Evolutionary conservation across 768 basidiomycete genomes (phyloP).

Genomic region (Rhizopogon salebrosus): DNA sequence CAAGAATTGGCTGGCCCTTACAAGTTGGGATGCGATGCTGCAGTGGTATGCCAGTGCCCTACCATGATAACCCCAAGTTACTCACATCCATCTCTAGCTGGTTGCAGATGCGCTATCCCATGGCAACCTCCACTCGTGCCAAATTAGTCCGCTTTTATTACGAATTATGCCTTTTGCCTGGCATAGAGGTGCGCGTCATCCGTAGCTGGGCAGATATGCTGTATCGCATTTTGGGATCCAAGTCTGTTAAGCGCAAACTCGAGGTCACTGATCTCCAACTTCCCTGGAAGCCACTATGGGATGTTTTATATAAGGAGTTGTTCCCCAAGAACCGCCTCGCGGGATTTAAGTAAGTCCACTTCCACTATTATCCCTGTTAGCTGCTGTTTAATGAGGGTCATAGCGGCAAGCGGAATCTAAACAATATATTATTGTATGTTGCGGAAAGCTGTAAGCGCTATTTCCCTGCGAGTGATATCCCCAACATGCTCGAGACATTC

Average conservation of each 20-base stretch:
- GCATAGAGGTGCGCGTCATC: conserved; percentile 64
- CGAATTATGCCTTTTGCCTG: conserved; percentile 72
- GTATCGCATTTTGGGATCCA: conserved; percentile 61
- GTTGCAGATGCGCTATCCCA: conserved; percentile 77
- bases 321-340: conserved; percentile 64
- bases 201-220: conserved; percentile 80
- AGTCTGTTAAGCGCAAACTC: conserved; percentile 65
- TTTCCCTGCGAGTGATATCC: conserved; percentile 59
- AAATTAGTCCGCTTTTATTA: conserved; percentile 73
- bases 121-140: conserved; percentile 61
- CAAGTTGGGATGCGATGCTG: conserved; percentile 75
- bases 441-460: conserved; percentile 72
- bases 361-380: neutral
- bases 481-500: conserved; percentile 66
- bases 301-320: conserved; percentile 63
- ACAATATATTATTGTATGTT: conserved; percentile 68
- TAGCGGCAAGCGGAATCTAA: conserved; percentile 48
- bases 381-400: neutral
- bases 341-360: conserved; percentile 45
- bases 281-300: conserved; percentile 76
- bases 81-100: conserved; percentile 42
- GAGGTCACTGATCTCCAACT: conserved; percentile 63
- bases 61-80: neutral
- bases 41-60: conserved; percentile 51
- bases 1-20: conserved; percentile 69